Base-by-base conservation (phyloP, 2,329 filamentous ascomycete species). In the Aureobasidium sp. region DNA sequence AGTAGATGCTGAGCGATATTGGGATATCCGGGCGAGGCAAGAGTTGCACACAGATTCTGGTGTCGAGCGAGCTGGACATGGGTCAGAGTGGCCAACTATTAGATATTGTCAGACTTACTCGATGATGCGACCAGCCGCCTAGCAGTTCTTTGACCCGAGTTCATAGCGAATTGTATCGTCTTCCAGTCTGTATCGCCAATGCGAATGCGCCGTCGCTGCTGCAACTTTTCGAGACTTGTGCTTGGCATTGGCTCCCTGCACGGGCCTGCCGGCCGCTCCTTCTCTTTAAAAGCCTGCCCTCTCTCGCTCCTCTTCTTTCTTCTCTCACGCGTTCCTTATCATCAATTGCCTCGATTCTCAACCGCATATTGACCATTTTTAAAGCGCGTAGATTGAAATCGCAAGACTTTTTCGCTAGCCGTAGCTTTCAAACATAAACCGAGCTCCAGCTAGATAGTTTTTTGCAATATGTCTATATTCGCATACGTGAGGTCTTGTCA, bases 391-490 rank as follows among this genome's bases (percentile, higher is more conserved):
- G 89, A 96, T 74, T 11, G 78, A 72, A 69, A 72, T 74, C 78
- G 87, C 88, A 90, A 88, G 34, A 88, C 88, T 60, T 90, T 91
- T 91, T 96, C 92, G 92, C 92, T 97, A 97, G 89, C 91, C 85
- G 89, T 87, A 87, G 89, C 90, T 91, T 89, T 84, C 78, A 78
- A 73, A 75, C 73, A 64, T 77, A 48, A 48, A 29, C 75, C 85
- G 90, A 89, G 87, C 89, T 82, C 86, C 88, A 83, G 91, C 93
- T 96, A 96, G 91, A 96, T 96, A 96, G 91, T 84, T 85, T 29
- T 47, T 22, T 51, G 36, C 29, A 29, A 39, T 22, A 60, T 25
- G 22, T 39, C n/a, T 48, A n/a, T 17, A 39, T 37, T 15, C 31
- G n/a, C 29, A 39, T 55, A 8, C 37, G 51, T 55, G 22, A 55